Percentiles rank a stretch among this genome's conserved stretches.
Conservation (phyloP, 2,329 filamentous ascomycete species). For the Beauveria rudraprayagi region DNA sequence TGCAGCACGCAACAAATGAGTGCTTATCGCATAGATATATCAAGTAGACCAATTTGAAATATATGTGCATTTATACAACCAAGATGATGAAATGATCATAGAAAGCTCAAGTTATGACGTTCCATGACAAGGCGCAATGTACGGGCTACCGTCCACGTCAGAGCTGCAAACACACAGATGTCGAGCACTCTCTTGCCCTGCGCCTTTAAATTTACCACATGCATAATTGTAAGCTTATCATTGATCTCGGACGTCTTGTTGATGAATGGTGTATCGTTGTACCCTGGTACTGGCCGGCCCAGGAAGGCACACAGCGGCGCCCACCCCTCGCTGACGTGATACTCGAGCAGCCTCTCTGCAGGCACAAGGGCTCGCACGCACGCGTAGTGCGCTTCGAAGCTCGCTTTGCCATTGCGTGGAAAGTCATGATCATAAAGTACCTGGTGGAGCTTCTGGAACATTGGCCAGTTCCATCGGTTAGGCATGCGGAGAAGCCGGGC, state of each 20-base stretch:
- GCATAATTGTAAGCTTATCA: background rate
- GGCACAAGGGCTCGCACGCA: constrained; percentile 13
- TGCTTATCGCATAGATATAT: too few species aligned
- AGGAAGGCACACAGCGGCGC: constrained; percentile 21
- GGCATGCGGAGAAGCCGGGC: constrained; percentile 3
- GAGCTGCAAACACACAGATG: background rate
- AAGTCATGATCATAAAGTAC: constrained; percentile 9
- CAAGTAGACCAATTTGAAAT: background rate
- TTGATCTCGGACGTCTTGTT: constrained; percentile 10
- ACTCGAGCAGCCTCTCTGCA: constrained; percentile 17
- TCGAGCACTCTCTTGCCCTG: constrained; percentile 7
- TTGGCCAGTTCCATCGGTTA: constrained; percentile 8
- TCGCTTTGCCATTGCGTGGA: constrained; percentile 8
- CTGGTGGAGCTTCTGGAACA: constrained; percentile 17
- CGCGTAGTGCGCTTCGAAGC: constrained; percentile 18
- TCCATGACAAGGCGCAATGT: background rate
- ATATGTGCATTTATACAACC: too few species aligned
- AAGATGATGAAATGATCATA: background rate
- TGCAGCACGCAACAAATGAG: background rate
- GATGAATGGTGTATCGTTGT: constrained; percentile 11
- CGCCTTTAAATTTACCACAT: background rate
- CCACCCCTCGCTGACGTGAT: constrained; percentile 18
- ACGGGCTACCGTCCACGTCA: background rate
- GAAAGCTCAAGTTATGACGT: background rate
- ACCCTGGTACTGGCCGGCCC: constrained; percentile 17